phyloP scores from a whole-genome alignment of 2,329 filamentous ascomycete genomes.

The Daldinia sp. region DNA sequence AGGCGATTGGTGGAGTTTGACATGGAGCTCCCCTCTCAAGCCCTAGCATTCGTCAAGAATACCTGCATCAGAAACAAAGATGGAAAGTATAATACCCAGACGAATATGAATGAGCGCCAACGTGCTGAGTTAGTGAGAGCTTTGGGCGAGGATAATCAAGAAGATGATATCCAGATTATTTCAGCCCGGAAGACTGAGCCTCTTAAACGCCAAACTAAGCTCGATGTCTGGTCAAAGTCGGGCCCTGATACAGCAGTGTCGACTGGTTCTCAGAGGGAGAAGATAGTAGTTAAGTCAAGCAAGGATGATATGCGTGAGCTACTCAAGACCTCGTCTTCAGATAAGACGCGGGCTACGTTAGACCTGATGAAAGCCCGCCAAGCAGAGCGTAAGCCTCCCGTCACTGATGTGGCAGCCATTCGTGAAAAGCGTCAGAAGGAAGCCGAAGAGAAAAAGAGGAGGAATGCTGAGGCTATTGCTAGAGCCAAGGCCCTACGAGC shows the following conservation, averaged over 20 bases:
- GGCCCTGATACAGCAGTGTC: conserved; percentile 47
- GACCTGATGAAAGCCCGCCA: conserved; percentile 55
- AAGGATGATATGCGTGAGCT: conserved; percentile 59
- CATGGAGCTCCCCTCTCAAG: conserved; percentile 71
- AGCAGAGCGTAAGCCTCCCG: conserved; percentile 47
- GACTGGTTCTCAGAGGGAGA: conserved; percentile 37
- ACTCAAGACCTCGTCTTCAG: conserved; percentile 54
- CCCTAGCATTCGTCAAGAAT: conserved; percentile 69
- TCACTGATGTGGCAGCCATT: conserved; percentile 62
- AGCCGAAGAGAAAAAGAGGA: conserved; percentile 75
- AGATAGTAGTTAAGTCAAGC: conserved; percentile 48
- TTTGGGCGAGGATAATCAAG: conserved; percentile 65
- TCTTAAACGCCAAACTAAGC: conserved; percentile 64
- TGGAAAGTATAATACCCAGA: conserved; percentile 69
- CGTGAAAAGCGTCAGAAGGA: conserved; percentile 78
- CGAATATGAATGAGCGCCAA: conserved; percentile 82
- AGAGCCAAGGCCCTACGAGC: conserved; percentile 69
- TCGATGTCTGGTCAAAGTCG: conserved; percentile 70
- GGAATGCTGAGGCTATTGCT: conserved; percentile 76
- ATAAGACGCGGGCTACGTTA: conserved; percentile 55
- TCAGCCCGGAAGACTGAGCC: conserved; percentile 50
- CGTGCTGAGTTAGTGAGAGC: conserved; percentile 81
- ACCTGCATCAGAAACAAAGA: conserved; percentile 69
- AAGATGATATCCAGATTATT: conserved; percentile 58
- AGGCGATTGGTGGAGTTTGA: conserved; percentile 79